Base-by-base conservation (phyloP, 192 early-diverging fungal genomes). In the Gonapodya sp. region DNA sequence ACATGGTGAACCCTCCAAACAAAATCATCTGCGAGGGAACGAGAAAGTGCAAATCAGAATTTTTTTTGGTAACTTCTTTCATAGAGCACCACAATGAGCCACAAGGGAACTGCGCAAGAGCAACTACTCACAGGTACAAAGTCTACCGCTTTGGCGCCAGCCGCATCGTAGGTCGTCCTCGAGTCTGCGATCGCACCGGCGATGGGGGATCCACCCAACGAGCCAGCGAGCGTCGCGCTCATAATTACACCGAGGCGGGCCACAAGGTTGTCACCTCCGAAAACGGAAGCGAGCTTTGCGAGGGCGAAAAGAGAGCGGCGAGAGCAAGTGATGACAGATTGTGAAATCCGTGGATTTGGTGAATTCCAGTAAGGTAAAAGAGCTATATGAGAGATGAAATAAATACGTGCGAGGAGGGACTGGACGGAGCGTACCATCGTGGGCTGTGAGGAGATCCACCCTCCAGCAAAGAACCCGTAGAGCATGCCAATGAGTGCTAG, bases 381-480 rank as follows among this genome's bases (percentile, higher is more conserved):
- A 8, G 46, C 24, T 24, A 24, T 8, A 16, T 64, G 46, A 64
- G 46, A 16, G 8, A 64, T 24, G 24, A 64, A 24, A 64, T 64
- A 24, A 24, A 24, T 64, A 24, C 8, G 46, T 64, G 46, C 8
- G 24, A 16, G 8, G 24, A 64, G 8, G 46, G 46, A 64, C 8
- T 24, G 24, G 46, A 64, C 46, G 24, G 46, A 16, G 75, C 18
- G 2, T 34, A 77, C 75, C 75, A 77, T 77, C 31, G 75, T 18
- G 30, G 75, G 75, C 31, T 32, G 18, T 18, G 88, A 80, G 1
- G 86, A 84, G 24, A 85, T 83, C 78, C 82, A 87, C 0, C 88
- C 89, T 14, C 88, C 88, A 8, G 75, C 75, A 33, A 16, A 14
- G 75, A 77, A 34, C 75, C 90, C 90, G 80, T 84, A 88, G 35